Evolutionary conservation across 352 stramenopile species (phyloP).

Genomic region (Globisporangium rhizosaccharum): DNA sequence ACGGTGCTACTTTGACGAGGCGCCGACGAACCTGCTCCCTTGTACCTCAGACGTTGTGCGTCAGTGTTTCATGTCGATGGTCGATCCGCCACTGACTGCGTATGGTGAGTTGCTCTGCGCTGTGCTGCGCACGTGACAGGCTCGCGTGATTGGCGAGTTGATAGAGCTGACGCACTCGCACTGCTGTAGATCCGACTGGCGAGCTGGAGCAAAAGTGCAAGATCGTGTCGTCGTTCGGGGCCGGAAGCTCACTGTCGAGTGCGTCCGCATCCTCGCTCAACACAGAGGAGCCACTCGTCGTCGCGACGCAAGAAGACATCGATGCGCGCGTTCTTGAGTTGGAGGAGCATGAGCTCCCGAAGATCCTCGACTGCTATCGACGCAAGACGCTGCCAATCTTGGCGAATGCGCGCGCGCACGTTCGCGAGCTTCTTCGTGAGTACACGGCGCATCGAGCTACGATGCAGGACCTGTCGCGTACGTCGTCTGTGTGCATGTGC

Average conservation of each 20-base stretch:
- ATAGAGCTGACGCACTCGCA: not conserved
- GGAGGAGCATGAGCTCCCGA: slow-evolving; percentile 37
- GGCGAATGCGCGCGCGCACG: slow-evolving; percentile 30
- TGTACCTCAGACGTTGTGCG: slow-evolving; percentile 10
- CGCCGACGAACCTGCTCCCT: slow-evolving; percentile 27
- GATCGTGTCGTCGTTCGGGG: slow-evolving; percentile 39
- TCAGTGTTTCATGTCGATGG: slow-evolving; percentile 19
- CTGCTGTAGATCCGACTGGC: slow-evolving; percentile 30
- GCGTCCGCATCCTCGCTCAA: not conserved
- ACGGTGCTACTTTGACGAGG: slow-evolving; percentile 31
- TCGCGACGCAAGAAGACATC: slow-evolving; percentile 18
- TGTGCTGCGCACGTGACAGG: not conserved
- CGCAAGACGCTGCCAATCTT: slow-evolving; percentile 47
- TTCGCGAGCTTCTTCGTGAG: slow-evolving; percentile 21
- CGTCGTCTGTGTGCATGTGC: slow-evolving; percentile 1
- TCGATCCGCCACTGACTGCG: slow-evolving; percentile 26
- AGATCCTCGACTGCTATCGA: slow-evolving; percentile 42
- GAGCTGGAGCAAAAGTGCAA: slow-evolving; percentile 43
- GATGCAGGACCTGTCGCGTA: slow-evolving; percentile 8
- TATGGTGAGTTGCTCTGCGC: slow-evolving; percentile 26
- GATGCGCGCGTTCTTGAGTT: slow-evolving; percentile 34
- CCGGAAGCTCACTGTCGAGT: not conserved
- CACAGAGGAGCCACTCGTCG: not conserved
- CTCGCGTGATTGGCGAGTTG: not conserved
- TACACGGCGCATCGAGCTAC: slow-evolving; percentile 11